Evolutionary conservation across 2,329 filamentous ascomycete species (phyloP).

Genomic region (Ceratocystis cubensis): DNA sequence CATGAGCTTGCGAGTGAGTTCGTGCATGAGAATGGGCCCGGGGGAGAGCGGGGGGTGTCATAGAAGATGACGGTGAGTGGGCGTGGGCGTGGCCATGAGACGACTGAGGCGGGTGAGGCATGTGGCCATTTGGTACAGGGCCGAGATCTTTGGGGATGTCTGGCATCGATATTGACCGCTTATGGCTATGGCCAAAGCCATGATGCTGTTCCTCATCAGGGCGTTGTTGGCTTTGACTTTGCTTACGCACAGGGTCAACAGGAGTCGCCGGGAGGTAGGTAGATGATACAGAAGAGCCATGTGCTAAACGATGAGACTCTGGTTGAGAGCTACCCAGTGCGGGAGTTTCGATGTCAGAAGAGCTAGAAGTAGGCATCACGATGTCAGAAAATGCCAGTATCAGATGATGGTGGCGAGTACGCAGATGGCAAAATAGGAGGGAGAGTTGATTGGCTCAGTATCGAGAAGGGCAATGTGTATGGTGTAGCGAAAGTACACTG

Average conservation of each 20-base stretch:
- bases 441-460: not conserved
- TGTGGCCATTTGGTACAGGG: not conserved
- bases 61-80: not conserved
- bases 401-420: not conserved
- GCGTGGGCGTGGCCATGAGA: not conserved
- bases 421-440: not conserved
- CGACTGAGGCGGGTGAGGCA: not conserved
- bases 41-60: not conserved
- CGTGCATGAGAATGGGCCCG: not conserved
- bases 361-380: conserved; percentile 9
- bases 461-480: not conserved
- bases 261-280: conserved; percentile 10
- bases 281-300: conserved; percentile 4
- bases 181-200: conserved; percentile 18
- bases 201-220: conserved; percentile 9
- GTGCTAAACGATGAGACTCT: conserved; percentile 8
- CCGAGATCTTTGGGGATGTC: conserved; percentile 20
- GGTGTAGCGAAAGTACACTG: not conserved
- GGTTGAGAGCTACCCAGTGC: conserved; percentile 8
- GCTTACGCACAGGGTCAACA: conserved; percentile 9
- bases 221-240: conserved; percentile 14
- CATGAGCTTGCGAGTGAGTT: not conserved
- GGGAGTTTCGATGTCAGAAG: conserved; percentile 18
- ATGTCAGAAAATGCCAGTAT: not conserved
- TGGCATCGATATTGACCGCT: conserved; percentile 19